Base-by-base conservation (phyloP, 345 rosid species). In the Diplotaxis tenuifolia region DNA sequence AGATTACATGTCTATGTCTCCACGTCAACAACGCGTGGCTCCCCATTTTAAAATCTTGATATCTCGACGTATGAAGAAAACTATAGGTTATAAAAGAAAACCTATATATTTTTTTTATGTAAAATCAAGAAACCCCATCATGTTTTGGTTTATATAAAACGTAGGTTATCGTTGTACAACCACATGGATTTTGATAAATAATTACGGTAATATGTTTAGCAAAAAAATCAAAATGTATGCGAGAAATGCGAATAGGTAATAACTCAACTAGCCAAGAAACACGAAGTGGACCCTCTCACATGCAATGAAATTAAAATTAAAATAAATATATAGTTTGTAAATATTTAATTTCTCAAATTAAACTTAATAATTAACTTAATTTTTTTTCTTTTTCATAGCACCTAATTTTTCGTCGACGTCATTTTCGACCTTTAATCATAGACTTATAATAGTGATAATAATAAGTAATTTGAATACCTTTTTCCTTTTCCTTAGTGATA, bases 1-100 rank as follows among this genome's bases (percentile, higher is more conserved):
- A 42, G 28, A 20, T 22, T 1, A 56, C 32, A 73, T 32, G 65
- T 65, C 66, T 9, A 29, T 20, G 59, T 73, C 71, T 73, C 77
- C 65, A 73, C 40, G 58, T 65, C 71, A 67, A 22, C 66, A 45
- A 66, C 59, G 65, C 71, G 65, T 73, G 66, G 72, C 14, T 64
- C 69, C 16, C 11, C 28, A 6, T 12, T 25, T 54, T 73, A 65
- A 64, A 40, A n/a, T 38, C 15, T 7, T 71, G 53, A 45, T 9
- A 47, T 29, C 14, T 59, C 28, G 20, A 23, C 27, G 4, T 55
- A 15, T 21, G n/a, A 31, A 53, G 21, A 32, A 53, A 22, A 32
- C n/a, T 23, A 9, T 14, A 54, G 8, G 22, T 10, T 54, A 22
- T 21, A 54, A 9, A 63, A 63, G 14, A 22, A 42, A 52, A 52